Evolutionary conservation across 495 filamentous ascomycete genomes (phyloP), one percentile per base, ranked within the genome.

Genomic region (Aeminium ludgeri): DNA sequence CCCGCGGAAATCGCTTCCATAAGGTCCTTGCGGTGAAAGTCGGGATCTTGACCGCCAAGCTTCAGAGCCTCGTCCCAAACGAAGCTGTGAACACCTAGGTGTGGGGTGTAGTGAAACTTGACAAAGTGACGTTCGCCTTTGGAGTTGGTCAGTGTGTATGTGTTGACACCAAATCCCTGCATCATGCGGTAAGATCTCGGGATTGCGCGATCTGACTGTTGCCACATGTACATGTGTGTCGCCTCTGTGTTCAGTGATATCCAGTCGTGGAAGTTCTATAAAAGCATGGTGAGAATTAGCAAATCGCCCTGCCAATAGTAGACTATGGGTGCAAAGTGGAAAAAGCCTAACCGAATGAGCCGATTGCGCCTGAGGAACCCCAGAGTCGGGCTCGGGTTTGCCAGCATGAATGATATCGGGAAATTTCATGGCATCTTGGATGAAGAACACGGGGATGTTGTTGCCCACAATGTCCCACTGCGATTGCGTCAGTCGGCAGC

Each of bases 121-220:
- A 89, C 81, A 51, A 86, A 84, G 38, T 70, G 62, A 10, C 77
- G 69, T 53, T 82, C 72, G 16, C 78, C 79, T 39, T 80, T 64
- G 34, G 66, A 69, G 46, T 89, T 87, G 38, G 72, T 62, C 1
- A 91, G 64, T 1, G 70, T 78, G 54, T 68, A 91, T 0, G 85
- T 89, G 55, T 91, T 86, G 41, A 91, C 84, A 32, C 85, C 83
- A 45, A 89, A 91, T 0, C 85, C 85, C 53, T 91, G 79, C 80
- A 91, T 87, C 81, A 87, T 89, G 18, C 76, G 76, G 52, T 65
- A 83, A 2, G 78, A 85, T 3, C 82, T 71, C 15, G 85, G 85
- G 40, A 87, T 87, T 23, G 66, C 73, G 10, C 81, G 71, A 54
- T 91, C 84, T 31, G 69, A 77, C 78, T 82, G 79, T 36, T 76